Conservation (phyloP, 352 stramenopile genomes). For the Phytophthora idaei region DNA sequence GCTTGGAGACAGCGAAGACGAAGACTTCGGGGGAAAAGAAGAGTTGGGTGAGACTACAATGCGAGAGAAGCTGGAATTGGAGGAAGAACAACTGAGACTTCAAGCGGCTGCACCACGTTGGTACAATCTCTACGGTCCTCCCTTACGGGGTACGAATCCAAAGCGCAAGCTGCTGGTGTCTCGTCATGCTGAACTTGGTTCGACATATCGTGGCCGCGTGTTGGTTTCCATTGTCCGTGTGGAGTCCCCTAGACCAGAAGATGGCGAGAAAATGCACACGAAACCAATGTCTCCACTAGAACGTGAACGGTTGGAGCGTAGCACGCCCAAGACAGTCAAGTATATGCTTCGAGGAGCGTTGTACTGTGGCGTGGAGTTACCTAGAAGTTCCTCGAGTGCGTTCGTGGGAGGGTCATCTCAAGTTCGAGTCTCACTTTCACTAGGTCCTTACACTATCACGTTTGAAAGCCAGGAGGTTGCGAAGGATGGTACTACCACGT, state of each 20-base stretch:
- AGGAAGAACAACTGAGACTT: constrained; percentile 19
- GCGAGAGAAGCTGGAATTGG: constrained; percentile 15
- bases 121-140: constrained; percentile 90
- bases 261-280: constrained; percentile 64
- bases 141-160: constrained; percentile 54
- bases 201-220: constrained; percentile 81
- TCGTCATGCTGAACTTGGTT: constrained; percentile 68
- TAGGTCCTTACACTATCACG: constrained; percentile 49
- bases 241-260: constrained; percentile 38
- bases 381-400: constrained; percentile 14
- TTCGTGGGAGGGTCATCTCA: constrained; percentile 29
- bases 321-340: constrained; percentile 55
- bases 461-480: constrained; percentile 60
- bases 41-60: constrained; percentile 4
- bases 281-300: constrained; percentile 52
- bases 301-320: constrained; percentile 17
- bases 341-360: constrained; percentile 69
- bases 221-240: constrained; percentile 81
- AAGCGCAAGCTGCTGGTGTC: constrained; percentile 60
- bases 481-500: constrained; percentile 54
- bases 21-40: constrained; percentile 2
- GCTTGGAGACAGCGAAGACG: constrained; percentile 16
- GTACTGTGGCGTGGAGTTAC: constrained; percentile 65
- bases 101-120: constrained; percentile 47
- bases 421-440: constrained; percentile 53